phyloP scores from a whole-genome alignment of 345 rosid species.

The Clausena lansium region DNA sequence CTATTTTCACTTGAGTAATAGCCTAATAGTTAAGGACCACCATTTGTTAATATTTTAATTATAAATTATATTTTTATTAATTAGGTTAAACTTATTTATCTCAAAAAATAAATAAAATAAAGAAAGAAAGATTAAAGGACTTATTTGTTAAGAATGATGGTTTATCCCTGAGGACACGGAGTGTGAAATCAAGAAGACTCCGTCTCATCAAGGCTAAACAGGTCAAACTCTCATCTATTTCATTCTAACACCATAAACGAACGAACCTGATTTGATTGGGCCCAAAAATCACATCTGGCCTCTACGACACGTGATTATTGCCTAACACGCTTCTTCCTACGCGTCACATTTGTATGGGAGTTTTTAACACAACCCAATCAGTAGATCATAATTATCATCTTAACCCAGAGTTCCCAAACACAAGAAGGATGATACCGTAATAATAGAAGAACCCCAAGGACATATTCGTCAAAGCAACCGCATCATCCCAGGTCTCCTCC shows the following conservation, averaged over 20 bases:
- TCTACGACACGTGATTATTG: background rate
- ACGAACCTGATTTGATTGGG: background rate
- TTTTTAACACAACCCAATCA: background rate
- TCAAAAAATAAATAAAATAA: too few relatives aligned
- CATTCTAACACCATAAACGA: background rate
- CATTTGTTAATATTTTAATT: too few relatives aligned
- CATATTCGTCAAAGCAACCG: background rate
- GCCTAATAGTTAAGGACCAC: too few relatives aligned
- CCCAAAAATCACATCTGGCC: background rate
- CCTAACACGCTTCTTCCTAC: background rate
- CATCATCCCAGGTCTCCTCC: slow-evolving; percentile 18
- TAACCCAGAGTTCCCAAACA: background rate
- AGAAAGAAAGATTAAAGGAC: too few relatives aligned
- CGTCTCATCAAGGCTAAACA: background rate
- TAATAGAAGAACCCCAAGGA: background rate
- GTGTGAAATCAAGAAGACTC: background rate
- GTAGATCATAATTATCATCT: background rate
- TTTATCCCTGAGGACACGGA: too few relatives aligned
- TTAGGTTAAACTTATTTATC: too few relatives aligned
- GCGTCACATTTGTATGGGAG: slow-evolving; percentile 9
- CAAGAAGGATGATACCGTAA: background rate
- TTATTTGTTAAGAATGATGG: too few relatives aligned
- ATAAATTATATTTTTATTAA: too few relatives aligned
- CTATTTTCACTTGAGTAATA: too few relatives aligned
- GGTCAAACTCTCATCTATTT: background rate